A percentile compares a stretch with the other conserved stretches of the same genome.
Evolutionary conservation across 2,329 filamentous ascomycete genomes (phyloP).

Genomic region (Lachnellula willkommii): DNA sequence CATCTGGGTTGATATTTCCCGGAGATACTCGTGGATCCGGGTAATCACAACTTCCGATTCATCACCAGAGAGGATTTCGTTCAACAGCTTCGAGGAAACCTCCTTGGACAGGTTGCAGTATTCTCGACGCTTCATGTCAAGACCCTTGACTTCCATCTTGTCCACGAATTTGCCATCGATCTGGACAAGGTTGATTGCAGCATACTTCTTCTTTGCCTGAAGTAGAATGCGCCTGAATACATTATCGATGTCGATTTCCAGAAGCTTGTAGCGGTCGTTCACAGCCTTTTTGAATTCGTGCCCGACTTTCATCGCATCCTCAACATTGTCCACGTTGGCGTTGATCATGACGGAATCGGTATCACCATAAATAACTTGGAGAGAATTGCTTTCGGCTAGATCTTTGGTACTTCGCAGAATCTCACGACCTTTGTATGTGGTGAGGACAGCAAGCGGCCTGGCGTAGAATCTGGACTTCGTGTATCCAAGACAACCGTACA

Average conservation of each 20-base stretch:
- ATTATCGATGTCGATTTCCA: constrained; percentile 98
- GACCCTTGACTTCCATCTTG: constrained; percentile 94
- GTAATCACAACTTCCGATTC: constrained; percentile 83
- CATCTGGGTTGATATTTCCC: constrained; percentile 81
- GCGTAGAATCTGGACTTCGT: constrained; percentile 97
- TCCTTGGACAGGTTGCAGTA: constrained; percentile 96
- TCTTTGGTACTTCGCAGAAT: constrained; percentile 96
- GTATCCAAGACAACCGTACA: constrained; percentile 98
- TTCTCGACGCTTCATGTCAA: constrained; percentile 96
- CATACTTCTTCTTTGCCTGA: constrained; percentile 99
- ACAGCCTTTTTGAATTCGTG: constrained; percentile 92
- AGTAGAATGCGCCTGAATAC: constrained; percentile 88
- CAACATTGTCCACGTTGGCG: constrained; percentile 89
- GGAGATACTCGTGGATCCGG: constrained; percentile 88
- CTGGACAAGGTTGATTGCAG: constrained; percentile 89
- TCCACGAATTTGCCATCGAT: constrained; percentile 85
- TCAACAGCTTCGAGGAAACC: constrained; percentile 81
- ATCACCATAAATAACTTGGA: constrained; percentile 97
- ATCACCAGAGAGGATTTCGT: constrained; percentile 90
- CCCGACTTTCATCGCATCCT: constrained; percentile 84
- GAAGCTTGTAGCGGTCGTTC: constrained; percentile 84
- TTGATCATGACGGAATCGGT: constrained; percentile 99
- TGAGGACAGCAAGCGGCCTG: constrained; percentile 87
- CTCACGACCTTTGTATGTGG: constrained; percentile 94
- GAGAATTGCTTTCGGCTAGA: constrained; percentile 80